Base-by-base conservation (phyloP, 306 rosid species). In the Arachis hypogaea region DNA sequence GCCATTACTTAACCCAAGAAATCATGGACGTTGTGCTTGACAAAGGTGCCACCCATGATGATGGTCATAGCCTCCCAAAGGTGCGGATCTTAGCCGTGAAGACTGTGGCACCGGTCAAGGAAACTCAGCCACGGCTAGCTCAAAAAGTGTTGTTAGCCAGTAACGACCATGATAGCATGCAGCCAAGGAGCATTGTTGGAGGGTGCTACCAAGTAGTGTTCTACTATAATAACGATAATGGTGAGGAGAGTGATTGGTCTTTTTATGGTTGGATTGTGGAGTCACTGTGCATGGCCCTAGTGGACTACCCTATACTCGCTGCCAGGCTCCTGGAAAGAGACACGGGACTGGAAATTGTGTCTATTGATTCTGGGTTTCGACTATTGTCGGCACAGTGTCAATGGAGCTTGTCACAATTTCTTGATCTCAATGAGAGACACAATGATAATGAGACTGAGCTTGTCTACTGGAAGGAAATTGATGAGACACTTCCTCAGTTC, bases 401-500 rank as follows among this genome's bases (percentile, higher is more conserved):
- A 0, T 28, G 36, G 5, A 59, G 50, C 2, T 18, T 89, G 73
- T 50, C 75, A 0, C 75, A 82, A 59, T 87, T 90, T 74, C 84
- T 89, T 44, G 59, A 57, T 5, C 36, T 57, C 50, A 55, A 36
- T 40, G 40, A 44, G 7, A 78, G 14, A 11, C 61, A 78, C 12
- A 67, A 65, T 70, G 79, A 74, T 22, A 85, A 87, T 22, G 86
- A 87, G 16, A 60, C 80, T 28, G 65, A 87, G 7, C 96, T 90
- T 65, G 92, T 87, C 22, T 90, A 71, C 61, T 90, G 92, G 96
- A 82, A 84, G 52, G 81, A 74, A 43, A 73, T 87, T 51, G 92
- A 87, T 45, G 74, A 67, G 54, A 5, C 28, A 4, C 38, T 33
- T 75, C 92, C 87, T 51, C 70, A 68, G 2, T 89, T 77, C 64